Base-by-base conservation (phyloP, 2,329 filamentous ascomycete species). In the Penicillium sp. region DNA sequence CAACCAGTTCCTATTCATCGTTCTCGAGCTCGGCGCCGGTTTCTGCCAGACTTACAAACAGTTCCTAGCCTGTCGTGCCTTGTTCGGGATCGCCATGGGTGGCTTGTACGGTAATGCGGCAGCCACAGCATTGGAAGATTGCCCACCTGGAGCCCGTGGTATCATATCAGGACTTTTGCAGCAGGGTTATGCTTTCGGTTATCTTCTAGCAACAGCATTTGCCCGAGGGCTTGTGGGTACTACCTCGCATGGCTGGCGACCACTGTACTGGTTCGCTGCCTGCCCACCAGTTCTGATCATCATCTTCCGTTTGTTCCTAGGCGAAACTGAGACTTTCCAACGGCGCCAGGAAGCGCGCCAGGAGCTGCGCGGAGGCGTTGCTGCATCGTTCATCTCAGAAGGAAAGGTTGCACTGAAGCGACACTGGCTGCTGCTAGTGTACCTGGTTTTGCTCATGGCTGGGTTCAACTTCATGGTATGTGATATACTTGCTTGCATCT, bases 241-340 rank as follows among this genome's bases (percentile, higher is more conserved):
- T 1, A 92, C 89, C 0, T 68, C 82, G 1, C 85, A 95, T 64
- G 83, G 79, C 44, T 95, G 90, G 90, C 78, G 90, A 7, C 88
- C 89, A 0, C 75, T 95, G 0, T 95, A 84, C 75, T 95, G 90
- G 89, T 95, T 95, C 67, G 89, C 85, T 11, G 88, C 89, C 5
- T 80, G 84, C 31, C 88, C 88, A 0, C 90, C 90, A 0, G 78
- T 90, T 2, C 68, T 95, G 28, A 86, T 95, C 70, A 95, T 95
- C 64, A 63, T 83, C 46, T 89, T 87, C 76, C 85, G 90, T 29
- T 74, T 92, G 18, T 82, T 79, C 65, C 77, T 95, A 1, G 87
- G 88, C 5, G 90, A 95, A 73, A 95, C 89, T 0, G 72, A 86
- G 38, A 80, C 83, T 0, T 95, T 86, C 70, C 77, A 58, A n/a